These are phyloP conservation scores for Paracorniculantispora psalliotae DNA, from an alignment of 2,329 filamentous ascomycete species.

Conservation along the genomic window DNA sequence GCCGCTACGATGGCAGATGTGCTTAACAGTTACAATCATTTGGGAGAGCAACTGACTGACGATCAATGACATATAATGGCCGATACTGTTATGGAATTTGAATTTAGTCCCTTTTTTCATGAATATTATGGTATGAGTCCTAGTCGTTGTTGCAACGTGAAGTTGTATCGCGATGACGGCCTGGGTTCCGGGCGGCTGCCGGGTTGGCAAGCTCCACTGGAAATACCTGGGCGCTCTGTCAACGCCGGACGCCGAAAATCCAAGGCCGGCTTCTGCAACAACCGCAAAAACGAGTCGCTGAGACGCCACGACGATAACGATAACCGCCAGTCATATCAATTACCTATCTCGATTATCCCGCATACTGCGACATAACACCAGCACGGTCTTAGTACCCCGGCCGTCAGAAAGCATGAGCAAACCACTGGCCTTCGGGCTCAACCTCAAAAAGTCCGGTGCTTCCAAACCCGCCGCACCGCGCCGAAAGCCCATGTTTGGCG, in stretches of 20 bases:
- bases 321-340: no score
- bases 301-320: not conserved
- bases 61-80: no score
- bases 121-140: no score
- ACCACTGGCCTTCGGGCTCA: conserved; percentile 52
- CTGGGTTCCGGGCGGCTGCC: not conserved
- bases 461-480: conserved; percentile 46
- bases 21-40: no score
- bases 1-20: no score
- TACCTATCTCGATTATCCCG: not conserved
- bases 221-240: not conserved
- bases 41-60: no score
- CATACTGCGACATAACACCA: not conserved
- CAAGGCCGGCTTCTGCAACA: not conserved
- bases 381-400: no score
- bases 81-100: no score
- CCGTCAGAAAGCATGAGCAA: no score
- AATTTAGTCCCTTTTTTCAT: no score
- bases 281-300: not conserved
- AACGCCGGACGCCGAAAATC: not conserved
- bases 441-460: conserved; percentile 51
- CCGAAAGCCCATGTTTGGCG: conserved; percentile 55
- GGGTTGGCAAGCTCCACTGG: not conserved
- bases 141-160: no score
- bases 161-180: no score